Base-by-base conservation (phyloP, 176 grass and related monocot genomes). In the Oryza meyeriana region DNA sequence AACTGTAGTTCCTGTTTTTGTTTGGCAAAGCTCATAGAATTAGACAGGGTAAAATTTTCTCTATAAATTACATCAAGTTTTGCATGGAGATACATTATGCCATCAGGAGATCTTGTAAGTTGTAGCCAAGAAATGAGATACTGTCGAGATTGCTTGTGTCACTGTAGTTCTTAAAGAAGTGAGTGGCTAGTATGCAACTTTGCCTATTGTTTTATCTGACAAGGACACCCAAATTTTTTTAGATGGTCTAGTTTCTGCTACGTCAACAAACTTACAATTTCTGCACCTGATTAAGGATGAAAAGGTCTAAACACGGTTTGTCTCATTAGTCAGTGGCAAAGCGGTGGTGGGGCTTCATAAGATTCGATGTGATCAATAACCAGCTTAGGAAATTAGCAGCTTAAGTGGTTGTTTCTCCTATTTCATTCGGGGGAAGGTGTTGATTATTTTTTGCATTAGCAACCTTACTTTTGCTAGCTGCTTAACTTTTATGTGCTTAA, bases 121-220 rank as follows among this genome's bases (percentile, higher is more conserved):
- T 66, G 74, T 7, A 29, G 34, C 81, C 35, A 63, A 71, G 13
- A 66, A 66, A 85, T 78, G 58, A 76, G 83, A 66, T 81, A 71
- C 71, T 36, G 13, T 66, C 65, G 14, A 71, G 65, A 71, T 85
- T 81, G 63, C 65, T 81, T 71, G 55, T 71, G n/a, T 77, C 82
- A 77, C 30, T 71, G 70, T 50, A 76, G 64, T 52, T 61, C 59
- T 67, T 40, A 41, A 82, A 81, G 18, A 61, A 66, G 35, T 50
- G 62, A 28, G 70, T 62, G 64, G 36, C 69, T 22, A 76, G 45
- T 16, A 52, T 72, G 6, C 61, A 74, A 48, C 61, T 78, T 68
- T 74, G 78, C 86, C 74, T 85, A 38, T 27, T 50, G 35, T 79
- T 78, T 82, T 62, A 59, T 50, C 72, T 30, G 88, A 83, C 78